These are phyloP conservation scores for Salinomyces thailandicus DNA, from an alignment of 2,329 filamentous ascomycete genomes.

Conservation along the genomic window DNA sequence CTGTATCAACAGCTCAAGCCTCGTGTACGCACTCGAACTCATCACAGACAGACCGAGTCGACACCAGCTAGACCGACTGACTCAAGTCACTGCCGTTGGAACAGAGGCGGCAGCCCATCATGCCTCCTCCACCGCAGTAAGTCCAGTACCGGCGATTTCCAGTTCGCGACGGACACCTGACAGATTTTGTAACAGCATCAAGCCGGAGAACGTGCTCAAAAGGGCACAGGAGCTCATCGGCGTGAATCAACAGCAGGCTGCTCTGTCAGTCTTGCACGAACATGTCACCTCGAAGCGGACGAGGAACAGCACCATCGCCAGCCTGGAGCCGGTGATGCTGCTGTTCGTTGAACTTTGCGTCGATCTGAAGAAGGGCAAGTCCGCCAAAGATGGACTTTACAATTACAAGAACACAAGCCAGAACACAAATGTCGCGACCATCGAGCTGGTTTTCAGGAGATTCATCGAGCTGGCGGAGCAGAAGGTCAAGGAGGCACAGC, in stretches of 20 bases:
- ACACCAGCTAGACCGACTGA: conserved; percentile 3
- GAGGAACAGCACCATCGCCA: conserved; percentile 91
- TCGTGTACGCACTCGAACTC: too few species aligned
- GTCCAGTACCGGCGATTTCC: too few species aligned
- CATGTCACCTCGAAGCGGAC: conserved; percentile 98
- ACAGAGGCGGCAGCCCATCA: conserved; percentile 33
- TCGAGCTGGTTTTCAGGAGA: conserved; percentile 93
- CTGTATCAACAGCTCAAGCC: too few species aligned
- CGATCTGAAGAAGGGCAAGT: conserved; percentile 94
- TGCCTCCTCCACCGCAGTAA: conserved; percentile 83
- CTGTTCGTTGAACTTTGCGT: conserved; percentile 94
- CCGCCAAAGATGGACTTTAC: conserved; percentile 96
- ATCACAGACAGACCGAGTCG: too few species aligned
- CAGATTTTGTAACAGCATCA: too few species aligned
- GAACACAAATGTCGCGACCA: conserved; percentile 96
- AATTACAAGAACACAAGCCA: conserved; percentile 99
- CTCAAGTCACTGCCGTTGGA: not conserved
- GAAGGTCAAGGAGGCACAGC: conserved; percentile 91
- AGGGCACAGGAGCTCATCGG: conserved; percentile 97
- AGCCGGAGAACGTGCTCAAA: conserved; percentile 98
- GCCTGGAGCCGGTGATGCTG: conserved; percentile 96
- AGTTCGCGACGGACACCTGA: too few species aligned
- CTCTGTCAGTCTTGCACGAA: conserved; percentile 91
- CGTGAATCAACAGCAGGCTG: conserved; percentile 84
- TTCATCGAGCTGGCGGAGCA: conserved; percentile 96